Percentiles rank a stretch among this genome's conserved stretches.
These are phyloP conservation scores for Brettanomyces bruxellensis DNA, from an alignment of 805 yeast genomes.

Conservation along the genomic window DNA sequence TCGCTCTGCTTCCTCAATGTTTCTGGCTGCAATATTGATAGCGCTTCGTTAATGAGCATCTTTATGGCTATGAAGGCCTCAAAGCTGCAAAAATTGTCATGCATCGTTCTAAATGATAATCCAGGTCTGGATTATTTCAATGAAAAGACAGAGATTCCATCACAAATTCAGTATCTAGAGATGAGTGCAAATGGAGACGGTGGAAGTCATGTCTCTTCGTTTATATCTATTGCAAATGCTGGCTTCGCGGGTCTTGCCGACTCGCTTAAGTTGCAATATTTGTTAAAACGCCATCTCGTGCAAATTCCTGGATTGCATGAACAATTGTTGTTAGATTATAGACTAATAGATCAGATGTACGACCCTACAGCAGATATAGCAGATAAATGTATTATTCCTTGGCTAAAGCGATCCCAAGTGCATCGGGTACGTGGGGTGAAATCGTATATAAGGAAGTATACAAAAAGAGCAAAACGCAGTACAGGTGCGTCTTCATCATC, in stretches of 20 bases:
- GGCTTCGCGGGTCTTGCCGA: conserved; percentile 5
- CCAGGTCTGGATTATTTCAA: background rate
- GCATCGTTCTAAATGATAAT: conserved; percentile 12
- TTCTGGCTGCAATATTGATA: conserved; percentile 10
- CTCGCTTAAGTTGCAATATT: conserved; percentile 8
- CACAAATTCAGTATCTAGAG: conserved; percentile 1
- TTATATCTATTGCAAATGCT: conserved; percentile 1
- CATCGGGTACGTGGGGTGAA: background rate
- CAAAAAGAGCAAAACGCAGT: background rate
- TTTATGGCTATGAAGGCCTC: conserved; percentile 16
- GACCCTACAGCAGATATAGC: background rate
- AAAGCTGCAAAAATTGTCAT: conserved; percentile 12
- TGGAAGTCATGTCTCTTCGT: background rate
- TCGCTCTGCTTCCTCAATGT: conserved; percentile 16
- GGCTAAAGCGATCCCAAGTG: background rate
- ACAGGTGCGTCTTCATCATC: background rate
- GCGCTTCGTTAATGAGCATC: conserved; percentile 17
- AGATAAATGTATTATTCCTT: background rate
- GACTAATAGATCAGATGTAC: background rate
- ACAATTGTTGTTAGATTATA: conserved; percentile 2
- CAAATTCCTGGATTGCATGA: background rate
- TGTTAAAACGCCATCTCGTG: conserved; percentile 3
- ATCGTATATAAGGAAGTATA: background rate
- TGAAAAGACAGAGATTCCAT: background rate
- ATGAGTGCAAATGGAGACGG: background rate